A percentile compares a stretch with the other conserved stretches of the same genome.
These are phyloP conservation scores for Trametes polyzona DNA, from an alignment of 1,284 basidiomycete genomes.

Conservation along the genomic window DNA sequence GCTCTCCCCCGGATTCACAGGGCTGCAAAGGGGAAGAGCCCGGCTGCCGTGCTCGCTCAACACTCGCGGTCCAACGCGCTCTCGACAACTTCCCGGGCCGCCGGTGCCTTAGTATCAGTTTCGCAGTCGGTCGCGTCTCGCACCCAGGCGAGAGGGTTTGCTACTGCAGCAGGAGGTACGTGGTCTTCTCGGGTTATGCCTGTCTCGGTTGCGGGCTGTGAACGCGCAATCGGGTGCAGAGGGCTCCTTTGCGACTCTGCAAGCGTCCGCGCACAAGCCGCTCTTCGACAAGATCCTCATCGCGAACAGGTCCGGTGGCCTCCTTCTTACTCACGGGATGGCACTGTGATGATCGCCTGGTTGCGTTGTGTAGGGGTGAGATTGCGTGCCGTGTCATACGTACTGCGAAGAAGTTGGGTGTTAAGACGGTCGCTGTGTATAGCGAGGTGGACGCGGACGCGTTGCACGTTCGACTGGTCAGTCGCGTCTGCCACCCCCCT, in stretches of 20 bases:
- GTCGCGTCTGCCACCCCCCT: too few relatives aligned
- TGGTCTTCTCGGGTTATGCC: background rate
- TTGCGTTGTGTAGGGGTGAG: constrained; percentile 83
- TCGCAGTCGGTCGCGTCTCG: background rate
- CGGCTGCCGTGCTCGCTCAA: background rate
- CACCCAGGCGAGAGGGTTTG: constrained; percentile 17
- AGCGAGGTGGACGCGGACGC: constrained; percentile 83
- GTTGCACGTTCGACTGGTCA: constrained; percentile 76
- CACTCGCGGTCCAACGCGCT: background rate
- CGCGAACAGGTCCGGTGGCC: constrained; percentile 87
- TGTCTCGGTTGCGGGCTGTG: too few relatives aligned
- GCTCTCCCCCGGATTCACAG: constrained; percentile 14
- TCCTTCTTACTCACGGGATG: too few relatives aligned
- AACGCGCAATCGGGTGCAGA: background rate
- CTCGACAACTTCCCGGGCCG: background rate
- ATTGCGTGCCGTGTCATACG: constrained; percentile 93
- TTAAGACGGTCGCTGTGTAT: constrained; percentile 90
- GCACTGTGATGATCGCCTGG: too few relatives aligned
- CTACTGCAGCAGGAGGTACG: constrained; percentile 21
- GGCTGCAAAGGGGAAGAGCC: background rate
- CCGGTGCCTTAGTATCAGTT: background rate
- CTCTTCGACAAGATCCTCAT: constrained; percentile 87
- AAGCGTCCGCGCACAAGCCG: constrained; percentile 39
- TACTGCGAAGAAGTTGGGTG: constrained; percentile 86
- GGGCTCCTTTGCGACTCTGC: constrained; percentile 9